phyloP scores from a whole-genome alignment of 768 basidiomycete genomes.

The Serendipita indica region DNA sequence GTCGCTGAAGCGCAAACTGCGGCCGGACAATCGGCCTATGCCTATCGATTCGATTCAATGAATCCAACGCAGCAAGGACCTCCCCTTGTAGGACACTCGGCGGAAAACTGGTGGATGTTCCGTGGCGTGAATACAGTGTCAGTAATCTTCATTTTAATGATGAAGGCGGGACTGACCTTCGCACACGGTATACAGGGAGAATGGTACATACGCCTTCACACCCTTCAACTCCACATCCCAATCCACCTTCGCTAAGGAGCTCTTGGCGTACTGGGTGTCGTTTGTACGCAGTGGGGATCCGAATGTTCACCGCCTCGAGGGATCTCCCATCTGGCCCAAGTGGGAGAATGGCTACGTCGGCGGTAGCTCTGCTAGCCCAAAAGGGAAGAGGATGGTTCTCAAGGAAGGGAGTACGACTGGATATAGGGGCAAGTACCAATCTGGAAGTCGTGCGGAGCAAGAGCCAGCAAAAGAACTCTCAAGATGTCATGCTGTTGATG shows the following conservation, averaged over 20 bases:
- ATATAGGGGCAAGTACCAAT: not conserved
- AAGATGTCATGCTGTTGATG: too few species aligned
- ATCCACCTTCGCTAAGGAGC: slow-evolving; percentile 16
- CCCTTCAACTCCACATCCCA: slow-evolving; percentile 25
- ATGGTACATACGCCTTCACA: slow-evolving; percentile 8
- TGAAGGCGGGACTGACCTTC: too few species aligned
- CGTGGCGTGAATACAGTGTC: slow-evolving; percentile 45
- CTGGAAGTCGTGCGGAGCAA: not conserved
- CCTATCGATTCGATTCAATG: slow-evolving; percentile 43
- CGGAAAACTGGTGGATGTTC: slow-evolving; percentile 62
- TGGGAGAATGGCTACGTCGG: not conserved
- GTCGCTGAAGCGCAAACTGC: slow-evolving; percentile 5
- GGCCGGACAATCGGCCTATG: slow-evolving; percentile 19
- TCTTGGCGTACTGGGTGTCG: slow-evolving; percentile 26
- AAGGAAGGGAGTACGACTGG: not conserved
- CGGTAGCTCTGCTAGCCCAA: not conserved
- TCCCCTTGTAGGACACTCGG: slow-evolving; percentile 33
- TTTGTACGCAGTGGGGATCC: slow-evolving; percentile 45
- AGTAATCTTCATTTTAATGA: too few species aligned
- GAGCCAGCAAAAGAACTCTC: not conserved
- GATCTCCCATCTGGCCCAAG: slow-evolving; percentile 36
- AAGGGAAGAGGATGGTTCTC: not conserved
- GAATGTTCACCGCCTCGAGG: slow-evolving; percentile 37
- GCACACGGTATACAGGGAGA: not conserved
- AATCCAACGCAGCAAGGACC: slow-evolving; percentile 29